A percentile compares a stretch with the other conserved stretches of the same genome.
These are phyloP conservation scores for Penicillium antarcticum DNA, from an alignment of 495 filamentous ascomycete genomes.

Conservation along the genomic window DNA sequence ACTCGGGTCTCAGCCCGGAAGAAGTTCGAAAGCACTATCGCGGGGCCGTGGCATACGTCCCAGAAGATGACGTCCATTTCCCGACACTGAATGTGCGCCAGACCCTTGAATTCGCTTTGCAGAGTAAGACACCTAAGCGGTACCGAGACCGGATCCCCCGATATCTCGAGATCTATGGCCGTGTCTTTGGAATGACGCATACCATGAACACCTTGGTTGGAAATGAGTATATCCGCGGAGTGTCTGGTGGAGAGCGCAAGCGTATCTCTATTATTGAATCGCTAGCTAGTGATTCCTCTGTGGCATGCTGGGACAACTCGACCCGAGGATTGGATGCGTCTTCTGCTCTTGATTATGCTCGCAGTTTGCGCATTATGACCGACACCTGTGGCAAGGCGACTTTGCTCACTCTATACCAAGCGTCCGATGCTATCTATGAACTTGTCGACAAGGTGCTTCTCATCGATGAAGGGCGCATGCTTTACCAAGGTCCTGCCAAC, in stretches of 20 bases:
- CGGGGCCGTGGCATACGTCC: conserved; percentile 78
- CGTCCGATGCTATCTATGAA: conserved; percentile 76
- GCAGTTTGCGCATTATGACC: conserved; percentile 74
- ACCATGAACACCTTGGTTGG: conserved; percentile 81
- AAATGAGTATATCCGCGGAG: conserved; percentile 75
- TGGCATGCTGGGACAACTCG: conserved; percentile 81
- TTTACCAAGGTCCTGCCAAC: conserved; percentile 70
- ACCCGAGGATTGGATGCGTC: conserved; percentile 80
- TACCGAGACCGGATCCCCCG: conserved; percentile 68
- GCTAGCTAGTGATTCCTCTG: conserved; percentile 68
- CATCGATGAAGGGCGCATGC: conserved; percentile 72
- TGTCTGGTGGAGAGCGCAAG: conserved; percentile 85
- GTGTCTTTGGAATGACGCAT: conserved; percentile 83
- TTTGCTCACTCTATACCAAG: conserved; percentile 78
- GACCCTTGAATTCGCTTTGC: conserved; percentile 75
- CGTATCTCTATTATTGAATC: conserved; percentile 50
- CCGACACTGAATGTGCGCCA: conserved; percentile 80
- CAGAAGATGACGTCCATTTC: conserved; percentile 79
- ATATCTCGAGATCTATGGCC: conserved; percentile 65
- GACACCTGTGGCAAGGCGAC: conserved; percentile 76
- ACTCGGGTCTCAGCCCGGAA: conserved; percentile 64
- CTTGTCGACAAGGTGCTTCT: conserved; percentile 84
- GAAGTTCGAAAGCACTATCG: conserved; percentile 65
- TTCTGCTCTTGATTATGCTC: conserved; percentile 68
- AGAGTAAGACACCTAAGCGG: conserved; percentile 68